Base-by-base conservation (phyloP, 495 filamentous ascomycete species). In the Penicillium fimorum region DNA sequence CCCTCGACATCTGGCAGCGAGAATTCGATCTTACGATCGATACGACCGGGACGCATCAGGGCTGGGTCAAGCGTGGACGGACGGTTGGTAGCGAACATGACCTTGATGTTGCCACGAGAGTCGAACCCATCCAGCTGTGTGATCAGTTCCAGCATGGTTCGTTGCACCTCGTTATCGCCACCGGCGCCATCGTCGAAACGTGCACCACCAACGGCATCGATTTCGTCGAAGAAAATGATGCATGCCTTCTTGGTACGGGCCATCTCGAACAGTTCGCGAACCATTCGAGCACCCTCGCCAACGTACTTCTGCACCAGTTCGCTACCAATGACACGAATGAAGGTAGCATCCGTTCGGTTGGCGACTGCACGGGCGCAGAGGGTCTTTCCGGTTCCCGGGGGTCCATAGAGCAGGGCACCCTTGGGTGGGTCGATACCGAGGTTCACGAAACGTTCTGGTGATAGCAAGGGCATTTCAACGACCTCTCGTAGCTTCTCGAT, bases 141-240 rank as follows among this genome's bases (percentile, higher is more conserved):
- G 69, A 98, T 98, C 59, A 98, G 81, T 68, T 98, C 94, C 77
- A 98, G 75, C 94, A 98, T 98, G 48, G 94, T 98, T 75, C 94
- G 82, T 76, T 98, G 94, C n/a, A 98, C 94, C 69, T 98, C 94
- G 70, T 98, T 98, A 72, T 98, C 94, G 58, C 94, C 94, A 62
- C 94, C 94, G 42, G 94, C 95, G 45, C 94, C 94, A 65, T 98
- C 94, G 65, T 98, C 94, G 65, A 98, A 97, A 63, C 94, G 90
- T n/a, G 94, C 94, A 58, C 94, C 94, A 67, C 94, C 94, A 56
- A 98, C 88, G 30, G 94, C 94, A 74, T 98, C 94, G 62, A 98
- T 94, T 76, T 98, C 94, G 77, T 98, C 94, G 72, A 98, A 98
- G 87, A 98, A 98, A 75, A 98, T 98, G 69, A 98, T 98, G 75